A percentile compares a stretch with the other conserved stretches of the same genome.
phyloP scores from a whole-genome alignment of 768 basidiomycete species.

The Russula foetens region DNA sequence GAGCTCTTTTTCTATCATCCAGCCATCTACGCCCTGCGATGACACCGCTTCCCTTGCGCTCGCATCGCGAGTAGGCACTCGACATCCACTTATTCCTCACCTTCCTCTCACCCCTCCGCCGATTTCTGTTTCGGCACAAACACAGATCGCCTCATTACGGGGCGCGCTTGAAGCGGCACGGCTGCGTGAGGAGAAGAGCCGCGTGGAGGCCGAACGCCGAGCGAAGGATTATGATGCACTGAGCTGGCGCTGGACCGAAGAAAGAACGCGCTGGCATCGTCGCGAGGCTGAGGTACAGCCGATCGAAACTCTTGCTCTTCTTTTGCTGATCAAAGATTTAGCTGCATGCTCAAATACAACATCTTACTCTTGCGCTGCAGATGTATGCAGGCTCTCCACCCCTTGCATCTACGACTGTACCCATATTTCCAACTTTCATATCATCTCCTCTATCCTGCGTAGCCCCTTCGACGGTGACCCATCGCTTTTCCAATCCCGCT shows the following conservation, averaged over 20 bases:
- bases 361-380: neutral
- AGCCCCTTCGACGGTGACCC: neutral
- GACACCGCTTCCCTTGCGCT: neutral
- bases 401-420: neutral
- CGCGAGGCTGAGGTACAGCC: slow-evolving; percentile 4
- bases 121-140: slow-evolving; percentile 1
- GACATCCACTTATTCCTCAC: neutral
- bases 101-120: neutral
- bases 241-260: neutral
- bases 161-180: slow-evolving; percentile 19
- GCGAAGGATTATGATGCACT: slow-evolving; percentile 3
- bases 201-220: slow-evolving; percentile 9
- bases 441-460: neutral
- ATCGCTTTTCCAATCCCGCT: neutral
- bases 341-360: neutral
- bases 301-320: neutral
- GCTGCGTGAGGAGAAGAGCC: slow-evolving; percentile 18
- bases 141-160: slow-evolving; percentile 11
- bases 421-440: neutral
- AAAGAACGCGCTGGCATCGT: neutral
- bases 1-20: neutral
- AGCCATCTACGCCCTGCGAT: neutral
- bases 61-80: neutral
- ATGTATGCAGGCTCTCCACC: neutral
- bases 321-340: neutral